Base-by-base conservation (phyloP, 805 yeast species). In the Candida manassasensis region DNA sequence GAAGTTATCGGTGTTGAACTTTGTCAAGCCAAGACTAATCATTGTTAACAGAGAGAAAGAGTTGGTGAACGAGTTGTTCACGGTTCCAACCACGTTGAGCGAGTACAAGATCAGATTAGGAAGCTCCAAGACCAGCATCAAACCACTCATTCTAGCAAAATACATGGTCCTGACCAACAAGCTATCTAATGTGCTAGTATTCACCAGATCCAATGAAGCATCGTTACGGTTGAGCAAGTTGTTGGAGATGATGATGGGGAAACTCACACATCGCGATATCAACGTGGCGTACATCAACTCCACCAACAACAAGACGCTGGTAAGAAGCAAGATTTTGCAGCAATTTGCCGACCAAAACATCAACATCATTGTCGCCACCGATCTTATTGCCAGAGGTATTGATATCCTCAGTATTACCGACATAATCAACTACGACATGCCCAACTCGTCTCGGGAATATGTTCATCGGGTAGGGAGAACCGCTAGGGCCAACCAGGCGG, bases 401-500 rank as follows among this genome's bases (percentile, higher is more conserved):
- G 96, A 90, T 60, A 71, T 93, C 29, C 61, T 71, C 11, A 69
- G 77, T 3, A 75, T 93, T 32, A 69, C 76, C 29, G 75, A 77
- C 42, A 96, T 93, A 9, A 64, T 93, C 34, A 93, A 93, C 59
- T 93, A 93, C 57, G 97, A 93, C 53, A 58, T 88, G 36, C 98
- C 99, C 15, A 70, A 77, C 17, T 83, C 96, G 1, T 73, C 89
- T 1, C 80, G 94, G 44, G 97, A 93, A 48, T 93, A 93, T 47
- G 87, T 93, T 18, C 99, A 93, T 60, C 75, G 99, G 50, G 87
- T 88, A 26, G 99, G 99, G 27, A 80, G 99, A 66, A 89, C 97
- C 0, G 97, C 97, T 2, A 78, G 99, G 62, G 99, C 98, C 2
- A 81, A 83, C 34, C 75, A 79, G 22, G 35, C 45, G 0, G 99